These are phyloP conservation scores for Pachyrhizus erosus DNA, from an alignment of 306 rosid genomes.

Conservation along the genomic window DNA sequence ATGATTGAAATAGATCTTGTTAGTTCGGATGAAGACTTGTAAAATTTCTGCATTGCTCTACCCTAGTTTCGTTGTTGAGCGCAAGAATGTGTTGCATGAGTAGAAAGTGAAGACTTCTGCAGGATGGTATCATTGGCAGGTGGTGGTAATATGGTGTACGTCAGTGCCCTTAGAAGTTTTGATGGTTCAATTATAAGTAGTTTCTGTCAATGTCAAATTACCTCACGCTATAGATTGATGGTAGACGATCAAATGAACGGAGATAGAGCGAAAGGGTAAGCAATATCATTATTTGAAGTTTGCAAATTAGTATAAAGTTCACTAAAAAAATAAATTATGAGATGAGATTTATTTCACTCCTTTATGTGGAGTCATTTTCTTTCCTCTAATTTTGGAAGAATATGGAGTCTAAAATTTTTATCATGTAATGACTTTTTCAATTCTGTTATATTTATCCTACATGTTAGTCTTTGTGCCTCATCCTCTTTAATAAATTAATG, in stretches of 20 bases:
- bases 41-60: slow-evolving; percentile 29
- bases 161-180: slow-evolving; percentile 23
- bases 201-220: slow-evolving; percentile 7
- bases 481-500: no score
- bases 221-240: neutral
- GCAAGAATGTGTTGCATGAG: neutral
- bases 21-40: slow-evolving; percentile 83
- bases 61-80: slow-evolving; percentile 10
- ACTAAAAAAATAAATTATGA: neutral
- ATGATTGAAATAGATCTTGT: slow-evolving; percentile 76
- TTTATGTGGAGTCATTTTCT: neutral
- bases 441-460: neutral
- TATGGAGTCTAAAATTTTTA: neutral
- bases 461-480: neutral
- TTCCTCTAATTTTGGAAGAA: neutral
- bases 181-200: neutral
- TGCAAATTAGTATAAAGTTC: neutral
- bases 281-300: neutral
- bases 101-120: slow-evolving; percentile 24
- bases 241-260: neutral
- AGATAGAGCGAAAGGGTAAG: neutral
- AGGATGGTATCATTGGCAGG: slow-evolving; percentile 3
- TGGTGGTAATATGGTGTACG: neutral
- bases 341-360: neutral
- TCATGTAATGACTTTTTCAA: neutral